phyloP scores from a whole-genome alignment of 2,329 filamentous ascomycete genomes.

The Microthyrium microscopicum region DNA sequence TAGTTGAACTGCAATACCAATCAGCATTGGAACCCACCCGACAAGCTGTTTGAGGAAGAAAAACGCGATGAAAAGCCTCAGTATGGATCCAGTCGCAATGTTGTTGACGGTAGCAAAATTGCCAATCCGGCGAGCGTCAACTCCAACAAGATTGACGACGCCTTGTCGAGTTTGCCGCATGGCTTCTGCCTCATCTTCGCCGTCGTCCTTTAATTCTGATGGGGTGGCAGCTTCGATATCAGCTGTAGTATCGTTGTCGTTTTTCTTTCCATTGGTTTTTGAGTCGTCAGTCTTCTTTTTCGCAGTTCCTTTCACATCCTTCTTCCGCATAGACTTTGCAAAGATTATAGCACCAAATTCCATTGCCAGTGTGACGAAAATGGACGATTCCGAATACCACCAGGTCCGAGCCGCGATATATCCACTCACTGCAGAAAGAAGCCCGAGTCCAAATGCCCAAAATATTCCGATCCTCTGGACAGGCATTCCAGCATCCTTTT shows the following conservation, averaged over 20 bases:
- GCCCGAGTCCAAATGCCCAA: slow-evolving; percentile 50
- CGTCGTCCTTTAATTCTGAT: slow-evolving; percentile 8
- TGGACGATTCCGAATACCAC: slow-evolving; percentile 14
- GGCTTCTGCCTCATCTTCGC: slow-evolving; percentile 27
- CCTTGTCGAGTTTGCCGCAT: slow-evolving; percentile 47
- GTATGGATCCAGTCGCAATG: slow-evolving; percentile 43
- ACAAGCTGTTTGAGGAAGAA: slow-evolving; percentile 51
- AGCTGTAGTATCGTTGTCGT: slow-evolving; percentile 14
- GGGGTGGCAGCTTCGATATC: slow-evolving; percentile 21
- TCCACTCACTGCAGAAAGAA: slow-evolving; percentile 36
- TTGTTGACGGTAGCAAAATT: slow-evolving; percentile 53
- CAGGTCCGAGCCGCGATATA: slow-evolving; percentile 48
- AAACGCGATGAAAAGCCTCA: slow-evolving; percentile 50
- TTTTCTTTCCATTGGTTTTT: slow-evolving; percentile 32
- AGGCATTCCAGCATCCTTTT: slow-evolving; percentile 27
- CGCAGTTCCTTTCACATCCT: slow-evolving; percentile 50
- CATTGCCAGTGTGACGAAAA: slow-evolving; percentile 50
- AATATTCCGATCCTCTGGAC: slow-evolving; percentile 31
- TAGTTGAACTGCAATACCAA: slow-evolving; percentile 47
- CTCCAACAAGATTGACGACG: slow-evolving; percentile 63
- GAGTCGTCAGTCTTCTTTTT: slow-evolving; percentile 2
- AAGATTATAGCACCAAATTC: slow-evolving; percentile 60
- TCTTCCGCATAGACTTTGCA: slow-evolving; percentile 58
- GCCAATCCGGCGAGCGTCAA: slow-evolving; percentile 53
- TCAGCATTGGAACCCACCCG: slow-evolving; percentile 51